phyloP scores from a whole-genome alignment of 2,329 filamentous ascomycete species.

The Rutstroemia sp. region DNA sequence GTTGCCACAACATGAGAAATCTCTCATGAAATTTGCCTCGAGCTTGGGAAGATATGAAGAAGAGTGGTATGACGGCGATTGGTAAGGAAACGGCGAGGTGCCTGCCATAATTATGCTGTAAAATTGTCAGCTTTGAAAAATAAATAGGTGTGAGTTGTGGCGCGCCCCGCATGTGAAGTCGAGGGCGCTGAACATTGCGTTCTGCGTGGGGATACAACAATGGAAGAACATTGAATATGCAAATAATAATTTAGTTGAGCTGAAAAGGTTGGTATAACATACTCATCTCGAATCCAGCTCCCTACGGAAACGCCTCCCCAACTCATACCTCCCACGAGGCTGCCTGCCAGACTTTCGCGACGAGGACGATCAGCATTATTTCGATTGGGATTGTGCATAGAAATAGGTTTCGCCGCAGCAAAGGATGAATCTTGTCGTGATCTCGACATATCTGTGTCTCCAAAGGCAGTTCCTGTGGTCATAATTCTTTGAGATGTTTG shows the following conservation, averaged over 20 bases:
- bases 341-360: slow-evolving; percentile 56
- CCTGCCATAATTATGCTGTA: slow-evolving; percentile 87
- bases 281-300: slow-evolving; percentile 98
- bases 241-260: background rate
- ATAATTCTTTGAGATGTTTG: slow-evolving; percentile 41
- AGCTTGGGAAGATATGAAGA: slow-evolving; percentile 94
- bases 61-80: slow-evolving; percentile 93
- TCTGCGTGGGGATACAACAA: background rate
- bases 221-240: background rate
- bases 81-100: slow-evolving; percentile 84
- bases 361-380: slow-evolving; percentile 49
- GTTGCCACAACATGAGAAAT: slow-evolving; percentile 91
- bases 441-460: slow-evolving; percentile 44
- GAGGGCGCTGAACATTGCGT: background rate
- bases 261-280: slow-evolving; percentile 40
- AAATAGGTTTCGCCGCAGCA: slow-evolving; percentile 58
- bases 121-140: slow-evolving; percentile 17
- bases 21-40: slow-evolving; percentile 95
- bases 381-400: slow-evolving; percentile 56
- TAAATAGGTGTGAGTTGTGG: background rate
- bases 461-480: slow-evolving; percentile 44
- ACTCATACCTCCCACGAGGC: slow-evolving; percentile 77
- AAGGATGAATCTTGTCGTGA: slow-evolving; percentile 53
- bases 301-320: slow-evolving; percentile 96
- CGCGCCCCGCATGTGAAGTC: background rate